These are phyloP conservation scores for Tricholoma terreum DNA, from an alignment of 768 basidiomycete species.

Conservation along the genomic window DNA sequence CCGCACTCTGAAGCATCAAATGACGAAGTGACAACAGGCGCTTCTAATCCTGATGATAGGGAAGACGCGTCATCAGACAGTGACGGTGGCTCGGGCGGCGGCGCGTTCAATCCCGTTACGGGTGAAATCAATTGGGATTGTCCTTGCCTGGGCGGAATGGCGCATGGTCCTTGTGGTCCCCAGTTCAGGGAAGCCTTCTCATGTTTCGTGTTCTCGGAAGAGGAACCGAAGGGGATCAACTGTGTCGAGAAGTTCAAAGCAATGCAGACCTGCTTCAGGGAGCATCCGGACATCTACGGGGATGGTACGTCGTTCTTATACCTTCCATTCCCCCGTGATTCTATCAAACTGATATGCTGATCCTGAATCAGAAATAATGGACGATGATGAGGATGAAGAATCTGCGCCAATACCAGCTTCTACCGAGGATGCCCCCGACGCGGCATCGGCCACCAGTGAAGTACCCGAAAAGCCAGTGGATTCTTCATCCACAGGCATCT, in stretches of 20 bases:
- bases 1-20: not conserved
- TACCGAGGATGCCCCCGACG: conserved; percentile 10
- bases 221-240: conserved; percentile 96
- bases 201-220: conserved; percentile 92
- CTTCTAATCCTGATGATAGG: conserved; percentile 1
- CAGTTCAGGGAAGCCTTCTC: conserved; percentile 95
- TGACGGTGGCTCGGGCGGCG: conserved; percentile 23
- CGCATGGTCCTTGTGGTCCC: conserved; percentile 90
- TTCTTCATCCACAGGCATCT: not conserved
- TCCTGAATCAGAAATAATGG: conserved; percentile 54
- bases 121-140: conserved; percentile 99
- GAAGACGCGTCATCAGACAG: conserved; percentile 7
- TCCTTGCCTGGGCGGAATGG: conserved; percentile 98
- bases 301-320: conserved; percentile 61
- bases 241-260: conserved; percentile 96
- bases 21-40: not conserved
- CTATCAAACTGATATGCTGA: conserved; percentile 3
- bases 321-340: conserved; percentile 3
- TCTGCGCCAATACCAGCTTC: conserved; percentile 8
- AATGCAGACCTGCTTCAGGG: conserved; percentile 98
- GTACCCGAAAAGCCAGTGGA: not conserved
- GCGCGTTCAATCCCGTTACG: conserved; percentile 92
- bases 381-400: conserved; percentile 59
- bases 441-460: not conserved
- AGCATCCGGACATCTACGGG: conserved; percentile 93